Base-by-base conservation (phyloP, 116 monocot species). In the Dioscorea cayenensis region DNA sequence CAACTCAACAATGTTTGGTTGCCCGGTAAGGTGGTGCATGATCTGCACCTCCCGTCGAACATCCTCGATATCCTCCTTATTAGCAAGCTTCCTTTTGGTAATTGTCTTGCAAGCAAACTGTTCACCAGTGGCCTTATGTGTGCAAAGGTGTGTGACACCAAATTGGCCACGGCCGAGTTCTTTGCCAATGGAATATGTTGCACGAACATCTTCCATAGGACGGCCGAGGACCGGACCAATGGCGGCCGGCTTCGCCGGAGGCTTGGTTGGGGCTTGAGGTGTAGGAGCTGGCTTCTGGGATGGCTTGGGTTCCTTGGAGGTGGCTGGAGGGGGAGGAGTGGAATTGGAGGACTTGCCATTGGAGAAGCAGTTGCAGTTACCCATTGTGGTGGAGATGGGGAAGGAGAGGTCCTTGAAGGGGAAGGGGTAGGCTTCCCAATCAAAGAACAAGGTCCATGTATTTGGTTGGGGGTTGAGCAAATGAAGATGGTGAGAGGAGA, bases 161-260 rank as follows among this genome's bases (percentile, higher is more conserved):
- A 86, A 87, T 16, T 87, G 90, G 27, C 90, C 90, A 1, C 90
- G 84, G 21, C 90, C 90, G 21, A 90, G 84, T 73, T 87, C 90
- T 63, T 84, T 87, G 32, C 84, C 84, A 19, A 90, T 64, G 27
- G 77, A 22, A 76, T 87, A 90, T 12, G 72, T 77, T 29, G 75
- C 21, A 25, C 74, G 68, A 21, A 90, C 50, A 38, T 90, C 84
- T 49, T 84, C 87, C 84, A 90, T 82, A 0, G 87, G 84, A 1
- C 83, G 84, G 66, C 84, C 87, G 8, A 91, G 85, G 7, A 87
- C 85, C 2, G 78, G 72, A 2, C 89, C 88, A 17, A 84, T 75
- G 16, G 84, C 72, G 48, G 66, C 75, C 3, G 72, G 76, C 23
- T 67, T 71, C 9, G 2, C 38, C 38, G 38, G 38, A 1, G 14